Percentiles rank a stretch among this genome's conserved stretches.
phyloP scores from a whole-genome alignment of 257 asterid species.

The Fraxinus quadrangulata region DNA sequence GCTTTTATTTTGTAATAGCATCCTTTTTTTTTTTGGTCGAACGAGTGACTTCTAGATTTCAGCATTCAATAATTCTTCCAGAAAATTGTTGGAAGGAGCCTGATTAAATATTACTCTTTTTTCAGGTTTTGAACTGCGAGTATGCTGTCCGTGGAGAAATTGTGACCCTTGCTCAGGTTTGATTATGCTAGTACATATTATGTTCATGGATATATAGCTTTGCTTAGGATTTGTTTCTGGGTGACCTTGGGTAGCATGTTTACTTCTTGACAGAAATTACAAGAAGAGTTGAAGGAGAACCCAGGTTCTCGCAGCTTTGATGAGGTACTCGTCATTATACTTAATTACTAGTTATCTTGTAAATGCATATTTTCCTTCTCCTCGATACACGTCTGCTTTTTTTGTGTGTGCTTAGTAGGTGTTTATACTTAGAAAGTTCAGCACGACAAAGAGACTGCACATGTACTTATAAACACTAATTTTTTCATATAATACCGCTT shows the following conservation, averaged over 20 bases:
- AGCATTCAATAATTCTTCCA: not conserved
- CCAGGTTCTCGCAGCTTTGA: slow-evolving; percentile 59
- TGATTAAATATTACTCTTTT: slow-evolving; percentile 14
- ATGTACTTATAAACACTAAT: not conserved
- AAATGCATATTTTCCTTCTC: not conserved
- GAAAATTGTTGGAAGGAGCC: not conserved
- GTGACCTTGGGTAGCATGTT: not conserved
- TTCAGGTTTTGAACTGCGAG: slow-evolving; percentile 84
- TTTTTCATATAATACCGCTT: not conserved
- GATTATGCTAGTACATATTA: not conserved
- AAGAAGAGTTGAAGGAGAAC: slow-evolving; percentile 49
- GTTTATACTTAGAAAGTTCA: not conserved
- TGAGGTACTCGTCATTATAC: slow-evolving; percentile 41
- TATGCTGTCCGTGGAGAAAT: slow-evolving; percentile 99
- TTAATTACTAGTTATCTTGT: not conserved
- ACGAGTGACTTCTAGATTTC: not conserved
- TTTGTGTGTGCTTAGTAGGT: not conserved
- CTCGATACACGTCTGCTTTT: not conserved
- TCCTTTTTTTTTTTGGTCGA: not conserved
- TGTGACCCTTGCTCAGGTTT: slow-evolving; percentile 88
- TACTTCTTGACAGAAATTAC: slow-evolving; percentile 45
- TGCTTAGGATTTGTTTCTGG: not conserved
- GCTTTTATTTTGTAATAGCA: not conserved
- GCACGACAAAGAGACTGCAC: not conserved
- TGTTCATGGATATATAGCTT: slow-evolving; percentile 1